Evolutionary conservation across 257 asterid genomes (phyloP).

Genomic region (Ilex asprella): DNA sequence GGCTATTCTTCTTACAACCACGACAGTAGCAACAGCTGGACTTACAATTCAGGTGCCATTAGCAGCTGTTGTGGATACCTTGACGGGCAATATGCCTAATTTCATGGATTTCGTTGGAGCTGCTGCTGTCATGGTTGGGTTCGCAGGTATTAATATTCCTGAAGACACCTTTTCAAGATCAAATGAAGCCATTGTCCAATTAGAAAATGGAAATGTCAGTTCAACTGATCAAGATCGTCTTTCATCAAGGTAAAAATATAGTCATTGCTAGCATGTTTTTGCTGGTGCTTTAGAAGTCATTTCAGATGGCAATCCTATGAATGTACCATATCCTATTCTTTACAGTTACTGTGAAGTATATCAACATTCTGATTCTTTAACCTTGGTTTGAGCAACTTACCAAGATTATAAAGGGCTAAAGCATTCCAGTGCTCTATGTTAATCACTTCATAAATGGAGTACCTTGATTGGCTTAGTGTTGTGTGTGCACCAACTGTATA

Average conservation of each 20-base stretch:
- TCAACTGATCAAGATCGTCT: conserved; percentile 17
- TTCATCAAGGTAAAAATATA: conserved; percentile 2
- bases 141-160: conserved; percentile 74
- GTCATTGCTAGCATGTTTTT: too few relatives aligned
- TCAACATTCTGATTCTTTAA: too few relatives aligned
- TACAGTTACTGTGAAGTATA: too few relatives aligned
- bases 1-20: conserved; percentile 86
- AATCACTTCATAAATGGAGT: too few relatives aligned
- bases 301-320: too few relatives aligned
- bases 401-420: too few relatives aligned
- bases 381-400: too few relatives aligned
- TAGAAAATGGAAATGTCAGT: conserved; percentile 30
- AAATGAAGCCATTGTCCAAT: conserved; percentile 38
- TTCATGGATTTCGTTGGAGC: conserved; percentile 66
- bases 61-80: conserved; percentile 75
- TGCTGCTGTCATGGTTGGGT: conserved; percentile 74
- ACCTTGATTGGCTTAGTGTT: too few relatives aligned
- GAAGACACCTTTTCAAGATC: conserved; percentile 32
- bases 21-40: conserved; percentile 96
- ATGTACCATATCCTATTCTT: too few relatives aligned
- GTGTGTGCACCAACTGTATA: too few relatives aligned
- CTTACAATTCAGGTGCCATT: conserved; percentile 93
- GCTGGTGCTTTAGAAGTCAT: too few relatives aligned
- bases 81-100: conserved; percentile 67
- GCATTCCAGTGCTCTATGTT: too few relatives aligned